Conservation (phyloP, 768 basidiomycete genomes). For the Naematelia aurantialba region DNA sequence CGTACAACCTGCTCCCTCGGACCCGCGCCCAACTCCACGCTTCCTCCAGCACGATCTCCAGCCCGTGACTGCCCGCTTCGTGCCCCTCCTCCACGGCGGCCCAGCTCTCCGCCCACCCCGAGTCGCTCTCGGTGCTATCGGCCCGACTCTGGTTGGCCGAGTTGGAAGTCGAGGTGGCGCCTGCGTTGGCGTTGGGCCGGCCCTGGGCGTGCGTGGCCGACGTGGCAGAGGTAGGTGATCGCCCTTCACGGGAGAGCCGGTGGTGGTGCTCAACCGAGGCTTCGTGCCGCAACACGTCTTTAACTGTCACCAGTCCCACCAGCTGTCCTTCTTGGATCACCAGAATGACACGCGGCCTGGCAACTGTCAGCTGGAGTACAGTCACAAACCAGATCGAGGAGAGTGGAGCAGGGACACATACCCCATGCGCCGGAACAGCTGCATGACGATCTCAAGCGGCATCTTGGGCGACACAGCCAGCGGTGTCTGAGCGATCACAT, state of each 20-base stretch:
- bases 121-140: not conserved
- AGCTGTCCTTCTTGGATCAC: constrained; percentile 81
- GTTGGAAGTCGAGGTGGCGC: constrained; percentile 14
- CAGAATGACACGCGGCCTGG: constrained; percentile 89
- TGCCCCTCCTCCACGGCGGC: constrained; percentile 16
- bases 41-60: constrained; percentile 39
- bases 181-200: constrained; percentile 2
- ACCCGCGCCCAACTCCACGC: constrained; percentile 29
- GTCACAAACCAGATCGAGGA: constrained; percentile 11
- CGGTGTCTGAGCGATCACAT: constrained; percentile 64
- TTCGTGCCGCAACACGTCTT: constrained; percentile 89
- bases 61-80: constrained; percentile 16
- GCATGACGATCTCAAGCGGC: constrained; percentile 93
- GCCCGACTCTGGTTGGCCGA: not conserved
- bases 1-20: constrained; percentile 6
- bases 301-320: constrained; percentile 85
- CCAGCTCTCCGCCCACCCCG: constrained; percentile 31
- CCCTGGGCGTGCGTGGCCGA: constrained; percentile 3
- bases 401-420: constrained; percentile 55
- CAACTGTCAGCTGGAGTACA: not conserved
- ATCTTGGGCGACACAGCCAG: constrained; percentile 87
- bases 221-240: constrained; percentile 1
- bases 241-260: not conserved
- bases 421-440: constrained; percentile 97
- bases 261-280: constrained; percentile 37